These are phyloP conservation scores for Dactylonectria macrodidyma DNA, from an alignment of 2,329 filamentous ascomycete genomes.

Conservation along the genomic window DNA sequence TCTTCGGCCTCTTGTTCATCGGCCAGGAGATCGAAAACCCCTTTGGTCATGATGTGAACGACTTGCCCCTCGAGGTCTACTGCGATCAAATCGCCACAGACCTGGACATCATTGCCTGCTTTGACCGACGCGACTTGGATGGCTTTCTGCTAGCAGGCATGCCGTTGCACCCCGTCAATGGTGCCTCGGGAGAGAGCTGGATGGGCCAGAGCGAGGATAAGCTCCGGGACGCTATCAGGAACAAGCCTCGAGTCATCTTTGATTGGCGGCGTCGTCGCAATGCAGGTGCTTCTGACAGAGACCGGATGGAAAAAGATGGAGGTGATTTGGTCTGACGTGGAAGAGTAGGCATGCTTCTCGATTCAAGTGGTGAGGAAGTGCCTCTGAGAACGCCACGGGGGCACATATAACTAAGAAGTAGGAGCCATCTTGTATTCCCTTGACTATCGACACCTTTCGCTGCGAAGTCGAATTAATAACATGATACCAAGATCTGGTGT, in stretches of 20 bases:
- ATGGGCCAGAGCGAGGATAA: slow-evolving; percentile 54
- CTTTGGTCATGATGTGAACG: slow-evolving; percentile 86
- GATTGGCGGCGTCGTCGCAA: slow-evolving; percentile 36
- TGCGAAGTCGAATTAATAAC: slow-evolving; percentile 1
- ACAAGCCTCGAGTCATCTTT: slow-evolving; percentile 53
- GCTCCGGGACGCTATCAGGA: slow-evolving; percentile 55
- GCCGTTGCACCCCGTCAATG: slow-evolving; percentile 68
- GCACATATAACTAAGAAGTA: slow-evolving; percentile 3
- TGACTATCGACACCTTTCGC: not conserved
- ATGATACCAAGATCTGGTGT: slow-evolving; percentile 2
- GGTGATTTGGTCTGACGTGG: slow-evolving; percentile 1
- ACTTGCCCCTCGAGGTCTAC: slow-evolving; percentile 81
- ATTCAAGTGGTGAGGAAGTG: not conserved
- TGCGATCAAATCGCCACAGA: slow-evolving; percentile 81
- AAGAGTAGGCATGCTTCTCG: not conserved
- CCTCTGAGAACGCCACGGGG: not conserved
- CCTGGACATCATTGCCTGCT: slow-evolving; percentile 79
- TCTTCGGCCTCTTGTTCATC: slow-evolving; percentile 80
- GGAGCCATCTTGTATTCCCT: slow-evolving; percentile 1
- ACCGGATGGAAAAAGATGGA: slow-evolving; percentile 1
- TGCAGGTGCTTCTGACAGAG: slow-evolving; percentile 1
- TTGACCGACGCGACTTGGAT: slow-evolving; percentile 48
- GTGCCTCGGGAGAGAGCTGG: slow-evolving; percentile 52
- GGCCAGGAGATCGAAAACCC: slow-evolving; percentile 87
- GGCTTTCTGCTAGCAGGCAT: slow-evolving; percentile 55